phyloP scores from a whole-genome alignment of 2,329 filamentous ascomycete genomes.

The Lizonia empirigonia region DNA sequence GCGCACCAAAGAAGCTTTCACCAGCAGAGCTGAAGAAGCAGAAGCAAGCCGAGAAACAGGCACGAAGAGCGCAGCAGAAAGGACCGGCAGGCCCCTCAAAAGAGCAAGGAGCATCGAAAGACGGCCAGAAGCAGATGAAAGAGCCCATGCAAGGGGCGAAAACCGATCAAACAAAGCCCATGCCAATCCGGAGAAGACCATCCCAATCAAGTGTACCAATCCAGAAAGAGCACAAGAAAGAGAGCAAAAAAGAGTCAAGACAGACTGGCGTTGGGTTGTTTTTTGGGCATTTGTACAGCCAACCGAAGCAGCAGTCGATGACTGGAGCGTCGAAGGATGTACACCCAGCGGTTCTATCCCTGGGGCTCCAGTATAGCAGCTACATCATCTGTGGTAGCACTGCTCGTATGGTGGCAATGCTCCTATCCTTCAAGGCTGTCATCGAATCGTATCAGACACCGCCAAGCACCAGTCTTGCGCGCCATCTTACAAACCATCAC shows the following conservation, averaged over 20 bases:
- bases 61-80: constrained; percentile 76
- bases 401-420: constrained; percentile 82
- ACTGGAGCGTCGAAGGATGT: constrained; percentile 70
- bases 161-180: constrained; percentile 41
- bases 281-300: constrained; percentile 81
- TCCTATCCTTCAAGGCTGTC: constrained; percentile 89
- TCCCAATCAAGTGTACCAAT: constrained; percentile 39
- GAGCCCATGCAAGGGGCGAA: constrained; percentile 42
- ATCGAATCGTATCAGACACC: constrained; percentile 94
- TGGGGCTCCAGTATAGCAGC: constrained; percentile 88
- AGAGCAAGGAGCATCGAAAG: constrained; percentile 41
- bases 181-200: constrained; percentile 40
- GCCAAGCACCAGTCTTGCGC: constrained; percentile 78
- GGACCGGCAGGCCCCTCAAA: constrained; percentile 42
- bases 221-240: constrained; percentile 40
- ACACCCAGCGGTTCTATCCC: constrained; percentile 80
- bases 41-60: constrained; percentile 89
- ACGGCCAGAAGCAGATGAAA: constrained; percentile 45
- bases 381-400: constrained; percentile 91
- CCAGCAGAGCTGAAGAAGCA: constrained; percentile 85
- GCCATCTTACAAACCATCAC: constrained; percentile 88
- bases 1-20: constrained; percentile 62
- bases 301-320: constrained; percentile 69
- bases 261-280: constrained; percentile 60
- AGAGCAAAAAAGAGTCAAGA: constrained; percentile 55